Percentiles rank a stretch among this genome's conserved stretches.
These are phyloP conservation scores for Pisolithus marmoratus DNA, from an alignment of 768 basidiomycete genomes.

Conservation along the genomic window DNA sequence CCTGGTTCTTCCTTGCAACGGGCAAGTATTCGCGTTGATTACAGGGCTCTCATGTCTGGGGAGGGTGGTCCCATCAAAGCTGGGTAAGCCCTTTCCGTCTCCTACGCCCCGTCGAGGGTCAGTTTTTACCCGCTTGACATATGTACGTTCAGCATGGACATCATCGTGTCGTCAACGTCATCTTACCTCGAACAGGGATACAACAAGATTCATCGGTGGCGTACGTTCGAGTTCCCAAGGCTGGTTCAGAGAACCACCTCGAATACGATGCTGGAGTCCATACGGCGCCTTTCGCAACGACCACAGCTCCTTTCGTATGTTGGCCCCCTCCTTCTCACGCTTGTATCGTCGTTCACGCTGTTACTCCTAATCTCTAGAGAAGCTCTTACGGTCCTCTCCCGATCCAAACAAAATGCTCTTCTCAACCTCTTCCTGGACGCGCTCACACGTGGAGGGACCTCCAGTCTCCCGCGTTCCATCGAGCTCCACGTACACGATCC, in stretches of 20 bases:
- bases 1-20: conserved; percentile 78
- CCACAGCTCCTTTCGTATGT: conserved; percentile 59
- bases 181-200: conserved; percentile 84
- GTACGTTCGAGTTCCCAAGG: conserved; percentile 77
- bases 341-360: neutral
- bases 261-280: conserved; percentile 69
- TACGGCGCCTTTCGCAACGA: conserved; percentile 67
- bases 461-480: conserved; percentile 84
- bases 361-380: conserved; percentile 43
- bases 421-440: conserved; percentile 82
- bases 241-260: conserved; percentile 65
- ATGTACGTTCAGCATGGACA: conserved; percentile 68
- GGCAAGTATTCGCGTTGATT: conserved; percentile 84
- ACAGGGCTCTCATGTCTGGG: conserved; percentile 79
- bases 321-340: neutral
- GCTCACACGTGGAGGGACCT: conserved; percentile 81
- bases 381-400: conserved; percentile 66
- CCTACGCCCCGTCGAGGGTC: neutral
- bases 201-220: conserved; percentile 84
- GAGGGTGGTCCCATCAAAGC: conserved; percentile 75
- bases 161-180: conserved; percentile 82
- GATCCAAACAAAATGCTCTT: conserved; percentile 76
- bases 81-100: conserved; percentile 43
- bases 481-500: conserved; percentile 98
- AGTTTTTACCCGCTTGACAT: neutral